phyloP scores from a whole-genome alignment of 352 stramenopile species.

The Pythium oligandrum region DNA sequence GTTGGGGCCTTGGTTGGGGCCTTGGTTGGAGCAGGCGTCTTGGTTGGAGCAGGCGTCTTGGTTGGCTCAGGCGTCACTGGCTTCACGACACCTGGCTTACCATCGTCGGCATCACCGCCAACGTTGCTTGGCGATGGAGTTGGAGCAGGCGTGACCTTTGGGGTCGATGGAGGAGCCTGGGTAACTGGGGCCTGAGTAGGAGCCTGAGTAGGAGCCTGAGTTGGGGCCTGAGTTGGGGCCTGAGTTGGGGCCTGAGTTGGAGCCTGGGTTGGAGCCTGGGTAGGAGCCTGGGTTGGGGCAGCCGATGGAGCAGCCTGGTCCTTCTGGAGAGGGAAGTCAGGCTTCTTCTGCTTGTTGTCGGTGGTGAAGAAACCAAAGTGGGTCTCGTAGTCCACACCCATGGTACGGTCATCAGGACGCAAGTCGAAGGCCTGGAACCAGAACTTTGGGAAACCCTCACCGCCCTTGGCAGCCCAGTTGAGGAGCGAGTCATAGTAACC shows the following conservation, averaged over 20 bases:
- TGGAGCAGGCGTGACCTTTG: too few species aligned
- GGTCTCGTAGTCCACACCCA: conserved; percentile 15
- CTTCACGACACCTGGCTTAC: too few species aligned
- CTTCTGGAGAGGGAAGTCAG: conserved; percentile 10
- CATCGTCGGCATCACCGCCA: background rate
- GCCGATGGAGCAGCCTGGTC: background rate
- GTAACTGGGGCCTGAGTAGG: background rate
- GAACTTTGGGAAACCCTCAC: conserved; percentile 20
- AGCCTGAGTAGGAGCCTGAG: conserved; percentile 9
- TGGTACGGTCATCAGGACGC: conserved; percentile 16
- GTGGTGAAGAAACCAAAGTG: conserved; percentile 31
- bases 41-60: background rate
- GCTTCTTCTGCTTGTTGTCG: conserved; percentile 14
- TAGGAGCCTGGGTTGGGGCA: conserved; percentile 5
- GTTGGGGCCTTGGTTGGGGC: conserved; percentile 6
- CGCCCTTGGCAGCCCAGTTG: conserved; percentile 18
- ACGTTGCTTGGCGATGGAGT: background rate
- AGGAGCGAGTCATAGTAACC: conserved; percentile 25
- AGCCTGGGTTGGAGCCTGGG: background rate
- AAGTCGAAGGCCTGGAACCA: conserved; percentile 38
- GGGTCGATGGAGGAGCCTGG: background rate
- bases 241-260: background rate
- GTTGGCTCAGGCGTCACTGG: background rate
- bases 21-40: background rate
- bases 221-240: background rate